A percentile compares a stretch with the other conserved stretches of the same genome.
phyloP scores from a whole-genome alignment of 805 yeast species.

The Cyberlindnera maclurae region DNA sequence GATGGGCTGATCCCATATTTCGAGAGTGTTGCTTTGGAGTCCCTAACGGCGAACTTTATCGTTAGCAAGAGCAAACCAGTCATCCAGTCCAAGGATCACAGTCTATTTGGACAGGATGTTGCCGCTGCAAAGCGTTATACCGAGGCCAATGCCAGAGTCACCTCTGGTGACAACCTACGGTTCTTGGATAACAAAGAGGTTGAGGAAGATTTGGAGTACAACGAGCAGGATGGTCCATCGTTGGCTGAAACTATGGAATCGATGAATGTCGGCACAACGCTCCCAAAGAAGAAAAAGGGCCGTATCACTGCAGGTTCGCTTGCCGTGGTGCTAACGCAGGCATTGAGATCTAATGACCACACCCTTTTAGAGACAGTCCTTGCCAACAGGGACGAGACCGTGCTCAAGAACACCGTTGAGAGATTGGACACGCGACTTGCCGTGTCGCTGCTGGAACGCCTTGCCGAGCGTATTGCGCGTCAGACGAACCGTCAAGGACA shows the following conservation, averaged over 20 bases:
- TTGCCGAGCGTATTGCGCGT: constrained; percentile 55
- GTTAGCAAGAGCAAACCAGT: constrained; percentile 34
- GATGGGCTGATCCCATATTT: constrained; percentile 50
- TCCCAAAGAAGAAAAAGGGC: constrained; percentile 31
- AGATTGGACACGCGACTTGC: constrained; percentile 50
- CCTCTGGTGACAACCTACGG: constrained; percentile 57
- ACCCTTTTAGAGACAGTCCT: constrained; percentile 80
- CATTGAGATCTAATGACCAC: constrained; percentile 81
- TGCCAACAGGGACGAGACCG: constrained; percentile 40
- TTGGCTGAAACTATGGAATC: constrained; percentile 48
- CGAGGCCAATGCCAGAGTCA: constrained; percentile 54
- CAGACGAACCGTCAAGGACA: constrained; percentile 46
- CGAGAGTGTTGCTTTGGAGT: constrained; percentile 44
- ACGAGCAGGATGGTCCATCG: constrained; percentile 39
- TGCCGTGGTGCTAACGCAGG: constrained; percentile 80
- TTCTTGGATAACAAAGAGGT: constrained; percentile 44
- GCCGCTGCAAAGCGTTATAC: constrained; percentile 50
- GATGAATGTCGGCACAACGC: constrained; percentile 21
- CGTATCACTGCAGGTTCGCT: constrained; percentile 68
- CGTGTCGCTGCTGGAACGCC: constrained; percentile 46
- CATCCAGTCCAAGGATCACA: constrained; percentile 33
- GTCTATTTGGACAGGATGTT: constrained; percentile 35
- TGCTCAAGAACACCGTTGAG: constrained; percentile 48
- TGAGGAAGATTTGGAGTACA: constrained; percentile 22
- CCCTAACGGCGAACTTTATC: constrained; percentile 7